Conservation (phyloP, 169 alveolate genomes). For the Plasmodium reichenowi region DNA sequence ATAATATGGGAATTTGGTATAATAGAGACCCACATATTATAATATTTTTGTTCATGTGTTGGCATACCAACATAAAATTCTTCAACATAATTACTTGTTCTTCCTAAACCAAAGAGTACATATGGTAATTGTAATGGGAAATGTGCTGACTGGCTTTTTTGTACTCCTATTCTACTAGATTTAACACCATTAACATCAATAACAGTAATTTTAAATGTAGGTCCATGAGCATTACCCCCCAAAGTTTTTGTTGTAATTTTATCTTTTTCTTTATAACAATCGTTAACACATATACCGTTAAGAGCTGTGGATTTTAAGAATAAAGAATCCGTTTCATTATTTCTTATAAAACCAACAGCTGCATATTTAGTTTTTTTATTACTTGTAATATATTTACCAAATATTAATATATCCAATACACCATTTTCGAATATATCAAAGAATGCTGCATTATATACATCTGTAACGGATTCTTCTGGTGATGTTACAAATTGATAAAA, state of each 20-base stretch:
- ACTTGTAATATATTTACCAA: constrained; percentile 68
- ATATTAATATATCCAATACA: constrained; percentile 77
- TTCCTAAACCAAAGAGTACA: constrained; percentile 85
- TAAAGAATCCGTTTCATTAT: constrained; percentile 78
- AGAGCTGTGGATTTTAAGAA: constrained; percentile 79
- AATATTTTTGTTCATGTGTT: constrained; percentile 77
- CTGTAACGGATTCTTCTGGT: constrained; percentile 24
- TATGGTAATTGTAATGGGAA: constrained; percentile 79
- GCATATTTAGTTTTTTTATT: constrained; percentile 33
- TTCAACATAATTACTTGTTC: constrained; percentile 90
- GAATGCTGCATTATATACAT: constrained; percentile 78
- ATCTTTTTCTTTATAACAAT: constrained; percentile 36
- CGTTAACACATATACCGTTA: constrained; percentile 77
- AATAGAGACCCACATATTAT: constrained; percentile 87
- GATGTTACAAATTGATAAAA: constrained; percentile 64
- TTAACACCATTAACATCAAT: constrained; percentile 84
- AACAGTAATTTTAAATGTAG: constrained; percentile 85
- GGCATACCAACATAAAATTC: constrained; percentile 89
- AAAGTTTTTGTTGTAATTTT: constrained; percentile 60
- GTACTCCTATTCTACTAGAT: constrained; percentile 79
- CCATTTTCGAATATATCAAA: constrained; percentile 83
- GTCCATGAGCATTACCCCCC: constrained; percentile 80
- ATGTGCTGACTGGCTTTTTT: constrained; percentile 80
- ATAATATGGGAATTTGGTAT: constrained; percentile 86
- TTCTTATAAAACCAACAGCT: constrained; percentile 33